Evolutionary conservation across 441 rosid species (phyloP), one percentile per base, ranked within the genome.

Genomic region (Corymbia calophylla): DNA sequence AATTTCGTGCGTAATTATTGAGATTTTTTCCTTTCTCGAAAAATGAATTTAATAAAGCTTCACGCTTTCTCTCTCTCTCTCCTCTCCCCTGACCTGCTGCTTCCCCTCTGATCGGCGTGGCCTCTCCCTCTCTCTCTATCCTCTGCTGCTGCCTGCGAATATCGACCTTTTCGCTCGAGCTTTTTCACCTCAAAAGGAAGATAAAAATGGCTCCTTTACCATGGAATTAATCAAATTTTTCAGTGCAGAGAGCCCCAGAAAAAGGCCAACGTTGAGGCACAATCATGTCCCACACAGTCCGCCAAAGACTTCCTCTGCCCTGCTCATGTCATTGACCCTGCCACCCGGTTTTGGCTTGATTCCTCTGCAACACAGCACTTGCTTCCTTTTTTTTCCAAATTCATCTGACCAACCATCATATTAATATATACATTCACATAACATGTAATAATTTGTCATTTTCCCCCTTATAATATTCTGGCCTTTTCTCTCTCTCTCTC

Each of bases 11-110:
- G 53, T 77, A 44, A 77, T 77, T 77, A 77, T 77, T 89, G 87
- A 92, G 92, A 92, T 91, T 91, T 91, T 90, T 68, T 88, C 92
- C 82, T 93, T 91, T 91, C 88, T 87, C 82, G 82, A 64, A 32
- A 86, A 85, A 77, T 58, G 80, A 86, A 91, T 85, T 77, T 87
- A 44, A 44, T 44, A 77, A 77, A 77, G 84, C 84, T 77, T 44
- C 84, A 77, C n/a, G 18, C 87, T 89, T 51, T 91, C 86, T 80
- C 64, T 89, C 90, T 93, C 51, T 88, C 48, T 49, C 90, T 35
- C 85, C 8, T 8, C 80, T 19, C 62, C 8, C 39, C 39, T 10
- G 25, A 7, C 84, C 49, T 7, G 29, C 84, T 12, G 29, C 82
- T 23, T 23, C 5, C 51, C 47, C 84, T 77, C 84, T 44, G 84